Conservation (phyloP, 371 early-diverging fungal genomes). For the Basidiobolus meristosporus region DNA sequence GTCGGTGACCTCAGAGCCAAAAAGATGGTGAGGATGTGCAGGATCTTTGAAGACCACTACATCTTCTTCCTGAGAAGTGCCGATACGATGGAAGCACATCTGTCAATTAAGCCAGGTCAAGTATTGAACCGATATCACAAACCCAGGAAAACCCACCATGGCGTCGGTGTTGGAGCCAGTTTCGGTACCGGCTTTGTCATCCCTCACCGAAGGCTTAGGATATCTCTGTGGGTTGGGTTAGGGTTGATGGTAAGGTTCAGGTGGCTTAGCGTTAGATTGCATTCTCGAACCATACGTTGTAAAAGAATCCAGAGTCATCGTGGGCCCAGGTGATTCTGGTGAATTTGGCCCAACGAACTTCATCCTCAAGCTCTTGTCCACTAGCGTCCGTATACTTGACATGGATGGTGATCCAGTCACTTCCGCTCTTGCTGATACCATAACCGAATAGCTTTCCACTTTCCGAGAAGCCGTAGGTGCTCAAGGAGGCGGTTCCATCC, state of each 20-base stretch:
- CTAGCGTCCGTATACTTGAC: constrained; percentile 9
- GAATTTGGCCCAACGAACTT: constrained; percentile 29
- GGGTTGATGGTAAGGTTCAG: not conserved
- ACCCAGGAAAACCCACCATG: constrained; percentile 11
- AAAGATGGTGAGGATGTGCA: constrained; percentile 15
- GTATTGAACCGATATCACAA: no score
- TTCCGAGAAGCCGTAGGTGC: constrained; percentile 23
- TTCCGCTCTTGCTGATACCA: constrained; percentile 25
- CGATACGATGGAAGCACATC: constrained; percentile 22
- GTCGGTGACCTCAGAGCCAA: constrained; percentile 12
- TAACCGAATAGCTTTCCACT: constrained; percentile 17
- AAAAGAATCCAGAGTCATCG: constrained; percentile 43
- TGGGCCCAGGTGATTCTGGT: constrained; percentile 25
- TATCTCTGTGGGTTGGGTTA: constrained; percentile 7
- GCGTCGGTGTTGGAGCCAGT: constrained; percentile 24
- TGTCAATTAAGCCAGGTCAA: not conserved
- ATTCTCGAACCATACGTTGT: constrained; percentile 13
- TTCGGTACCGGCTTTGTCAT: constrained; percentile 31
- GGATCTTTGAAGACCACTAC: constrained; percentile 17
- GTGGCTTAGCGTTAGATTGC: no score
- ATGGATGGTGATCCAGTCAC: constrained; percentile 39
- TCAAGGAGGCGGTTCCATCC: constrained; percentile 10
- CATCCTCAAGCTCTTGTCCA: constrained; percentile 9
- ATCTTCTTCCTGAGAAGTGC: constrained; percentile 25
- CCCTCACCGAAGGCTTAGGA: constrained; percentile 12